These are phyloP conservation scores for Xylaria sp. DNA, from an alignment of 2,329 filamentous ascomycete genomes.

Conservation along the genomic window DNA sequence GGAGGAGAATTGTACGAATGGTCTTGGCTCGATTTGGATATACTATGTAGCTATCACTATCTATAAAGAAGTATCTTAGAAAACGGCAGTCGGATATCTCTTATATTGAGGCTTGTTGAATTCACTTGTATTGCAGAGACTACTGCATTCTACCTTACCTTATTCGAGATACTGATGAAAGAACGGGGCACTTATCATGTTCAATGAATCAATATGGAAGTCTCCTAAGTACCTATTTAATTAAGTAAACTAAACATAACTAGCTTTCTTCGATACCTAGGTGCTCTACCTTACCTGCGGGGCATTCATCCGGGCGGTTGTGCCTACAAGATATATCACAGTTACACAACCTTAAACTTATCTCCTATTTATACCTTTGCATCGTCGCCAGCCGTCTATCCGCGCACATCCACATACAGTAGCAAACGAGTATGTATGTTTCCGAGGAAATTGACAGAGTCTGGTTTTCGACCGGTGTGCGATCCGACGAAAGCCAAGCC, in stretches of 20 bases:
- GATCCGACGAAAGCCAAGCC: conserved; percentile 20
- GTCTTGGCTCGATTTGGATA: conserved; percentile 15
- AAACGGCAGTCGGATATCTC: too few species aligned
- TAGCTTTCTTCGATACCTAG: neutral
- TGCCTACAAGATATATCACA: neutral
- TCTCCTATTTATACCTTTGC: neutral
- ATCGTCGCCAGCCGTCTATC: neutral
- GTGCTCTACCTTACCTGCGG: neutral
- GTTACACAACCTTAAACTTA: neutral
- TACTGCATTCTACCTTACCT: neutral
- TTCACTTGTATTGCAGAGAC: too few species aligned
- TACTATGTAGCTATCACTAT: neutral
- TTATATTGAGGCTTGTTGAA: too few species aligned
- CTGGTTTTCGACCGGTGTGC: neutral
- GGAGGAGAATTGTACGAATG: conserved; percentile 19
- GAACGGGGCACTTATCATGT: neutral
- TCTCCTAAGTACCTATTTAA: neutral
- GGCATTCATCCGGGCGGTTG: neutral
- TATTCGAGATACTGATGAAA: neutral
- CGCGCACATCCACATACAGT: neutral
- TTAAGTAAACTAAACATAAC: too few species aligned
- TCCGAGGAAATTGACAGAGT: conserved; percentile 2
- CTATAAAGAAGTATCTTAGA: too few species aligned
- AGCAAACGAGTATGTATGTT: neutral
- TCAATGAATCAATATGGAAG: neutral